Percentiles rank a stretch among this genome's conserved stretches.
These are phyloP conservation scores for Lachnellula cervina DNA, from an alignment of 2,329 filamentous ascomycete species.

Conservation along the genomic window DNA sequence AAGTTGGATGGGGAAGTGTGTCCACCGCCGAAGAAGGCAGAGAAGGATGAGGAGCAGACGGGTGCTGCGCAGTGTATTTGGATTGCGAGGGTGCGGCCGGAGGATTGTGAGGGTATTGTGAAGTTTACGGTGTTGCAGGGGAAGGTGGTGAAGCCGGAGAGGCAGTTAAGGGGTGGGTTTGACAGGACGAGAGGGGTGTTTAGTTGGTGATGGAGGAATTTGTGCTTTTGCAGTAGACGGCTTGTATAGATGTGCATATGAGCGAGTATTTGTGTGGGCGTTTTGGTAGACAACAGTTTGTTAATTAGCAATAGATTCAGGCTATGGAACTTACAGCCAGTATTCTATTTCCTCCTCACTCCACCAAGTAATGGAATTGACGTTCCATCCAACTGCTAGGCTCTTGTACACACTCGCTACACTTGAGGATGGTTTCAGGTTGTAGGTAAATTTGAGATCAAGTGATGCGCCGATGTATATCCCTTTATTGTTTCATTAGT, in stretches of 20 bases:
- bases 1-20: slow-evolving; percentile 32
- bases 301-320: too few relatives aligned
- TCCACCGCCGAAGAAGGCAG: slow-evolving; percentile 27
- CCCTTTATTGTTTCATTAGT: too few relatives aligned
- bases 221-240: not conserved
- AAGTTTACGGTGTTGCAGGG: slow-evolving; percentile 86
- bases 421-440: too few relatives aligned
- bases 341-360: too few relatives aligned
- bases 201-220: slow-evolving; percentile 63
- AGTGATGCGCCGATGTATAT: too few relatives aligned
- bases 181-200: slow-evolving; percentile 73
- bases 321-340: too few relatives aligned
- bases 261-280: not conserved
- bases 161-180: slow-evolving; percentile 84
- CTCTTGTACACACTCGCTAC: too few relatives aligned
- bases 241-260: not conserved
- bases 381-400: too few relatives aligned
- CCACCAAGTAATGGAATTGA: too few relatives aligned
- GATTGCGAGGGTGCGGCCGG: slow-evolving; percentile 77
- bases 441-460: too few relatives aligned
- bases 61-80: slow-evolving; percentile 87
- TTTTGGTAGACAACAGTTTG: not conserved
- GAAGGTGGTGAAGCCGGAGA: slow-evolving; percentile 85
- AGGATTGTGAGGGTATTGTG: slow-evolving; percentile 91
- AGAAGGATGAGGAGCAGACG: slow-evolving; percentile 32